These are phyloP conservation scores for Citrullus colocynthis DNA, from an alignment of 306 rosid species.

Conservation along the genomic window DNA sequence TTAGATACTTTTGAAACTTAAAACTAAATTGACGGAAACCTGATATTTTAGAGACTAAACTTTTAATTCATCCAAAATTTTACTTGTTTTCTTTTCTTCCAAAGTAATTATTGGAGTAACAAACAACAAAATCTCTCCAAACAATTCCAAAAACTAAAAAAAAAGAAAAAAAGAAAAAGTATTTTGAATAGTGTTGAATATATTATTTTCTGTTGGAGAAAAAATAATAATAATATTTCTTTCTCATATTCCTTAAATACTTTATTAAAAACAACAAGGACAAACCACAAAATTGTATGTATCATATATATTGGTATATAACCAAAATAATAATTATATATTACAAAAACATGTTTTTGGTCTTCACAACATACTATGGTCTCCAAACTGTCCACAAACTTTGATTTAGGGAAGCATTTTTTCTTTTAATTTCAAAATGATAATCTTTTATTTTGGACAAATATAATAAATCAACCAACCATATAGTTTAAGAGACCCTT, in stretches of 20 bases:
- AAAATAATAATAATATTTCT: neutral
- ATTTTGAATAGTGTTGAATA: neutral
- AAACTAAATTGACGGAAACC: no score
- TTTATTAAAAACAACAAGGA: neutral
- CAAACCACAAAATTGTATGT: neutral
- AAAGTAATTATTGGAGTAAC: no score
- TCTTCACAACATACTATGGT: neutral
- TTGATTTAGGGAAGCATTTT: neutral
- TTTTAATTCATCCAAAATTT: no score
- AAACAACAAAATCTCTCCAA: neutral
- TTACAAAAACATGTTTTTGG: constrained; percentile 1
- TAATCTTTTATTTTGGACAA: neutral
- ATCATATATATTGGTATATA: neutral
- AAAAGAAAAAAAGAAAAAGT: neutral
- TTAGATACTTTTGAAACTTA: no score
- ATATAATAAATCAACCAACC: constrained; percentile 16
- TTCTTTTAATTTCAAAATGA: neutral
- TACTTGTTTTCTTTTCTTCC: no score
- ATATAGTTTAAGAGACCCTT: constrained; percentile 23
- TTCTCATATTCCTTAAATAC: neutral
- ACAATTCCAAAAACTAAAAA: neutral
- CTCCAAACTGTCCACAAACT: neutral
- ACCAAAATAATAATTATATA: neutral
- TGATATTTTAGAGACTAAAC: no score
- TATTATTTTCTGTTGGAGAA: neutral